Conservation (phyloP, 179 eudicot genomes). For the Amaranthus tricolor region DNA sequence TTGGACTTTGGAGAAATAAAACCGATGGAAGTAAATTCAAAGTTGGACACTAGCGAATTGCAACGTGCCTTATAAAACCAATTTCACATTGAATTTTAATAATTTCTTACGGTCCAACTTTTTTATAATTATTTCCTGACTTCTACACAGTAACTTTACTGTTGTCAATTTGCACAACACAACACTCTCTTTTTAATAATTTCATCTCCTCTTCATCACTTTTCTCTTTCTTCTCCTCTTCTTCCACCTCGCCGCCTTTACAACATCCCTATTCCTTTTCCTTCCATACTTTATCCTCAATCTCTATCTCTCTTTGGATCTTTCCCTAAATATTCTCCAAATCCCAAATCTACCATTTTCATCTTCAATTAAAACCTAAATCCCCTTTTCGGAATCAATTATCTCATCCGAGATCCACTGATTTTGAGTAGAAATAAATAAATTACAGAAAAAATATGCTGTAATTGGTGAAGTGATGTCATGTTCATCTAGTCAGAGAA, state of each 20-base stretch:
- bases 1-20: too few relatives aligned
- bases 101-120: too few relatives aligned
- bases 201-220: neutral
- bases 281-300: neutral
- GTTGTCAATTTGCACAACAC: constrained; percentile 3
- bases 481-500: constrained; percentile 37
- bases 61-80: too few relatives aligned
- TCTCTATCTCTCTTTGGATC: neutral
- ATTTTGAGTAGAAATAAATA: too few relatives aligned
- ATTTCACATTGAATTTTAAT: too few relatives aligned
- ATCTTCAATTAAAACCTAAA: neutral
- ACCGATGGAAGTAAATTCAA: too few relatives aligned
- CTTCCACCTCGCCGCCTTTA: constrained; percentile 1
- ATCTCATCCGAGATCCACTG: too few relatives aligned
- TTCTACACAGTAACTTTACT: neutral
- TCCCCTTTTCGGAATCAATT: neutral
- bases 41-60: too few relatives aligned
- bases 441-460: too few relatives aligned
- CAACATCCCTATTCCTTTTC: neutral
- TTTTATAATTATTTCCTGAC: too few relatives aligned
- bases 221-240: neutral
- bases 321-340: neutral
- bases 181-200: neutral
- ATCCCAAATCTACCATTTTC: neutral
- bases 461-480: constrained; percentile 2